A percentile compares a stretch with the other conserved stretches of the same genome.
Evolutionary conservation across 352 stramenopile genomes (phyloP).

Genomic region (Phytophthora vignae): DNA sequence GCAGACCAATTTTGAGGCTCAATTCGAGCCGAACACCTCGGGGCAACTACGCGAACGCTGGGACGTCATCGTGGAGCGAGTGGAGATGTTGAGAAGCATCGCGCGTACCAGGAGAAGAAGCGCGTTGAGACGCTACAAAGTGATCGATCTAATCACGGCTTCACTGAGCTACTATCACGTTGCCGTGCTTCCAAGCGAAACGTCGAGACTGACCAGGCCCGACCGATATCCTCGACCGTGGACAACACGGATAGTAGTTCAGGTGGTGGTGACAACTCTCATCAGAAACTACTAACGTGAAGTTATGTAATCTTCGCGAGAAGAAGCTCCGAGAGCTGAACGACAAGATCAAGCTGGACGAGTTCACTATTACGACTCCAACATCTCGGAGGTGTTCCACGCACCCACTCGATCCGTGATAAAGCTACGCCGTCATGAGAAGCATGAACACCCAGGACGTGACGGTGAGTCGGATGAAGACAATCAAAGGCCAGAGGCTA

Average conservation of each 20-base stretch:
- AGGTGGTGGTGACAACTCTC: no score
- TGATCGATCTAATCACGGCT: conserved; percentile 41
- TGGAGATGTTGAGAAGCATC: conserved; percentile 60
- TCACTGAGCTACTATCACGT: conserved; percentile 12
- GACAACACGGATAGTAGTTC: neutral
- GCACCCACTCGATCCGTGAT: conserved; percentile 51
- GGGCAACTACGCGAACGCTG: conserved; percentile 73
- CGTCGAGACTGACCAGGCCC: neutral
- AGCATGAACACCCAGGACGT: neutral
- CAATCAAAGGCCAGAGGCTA: neutral
- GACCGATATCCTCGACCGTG: neutral
- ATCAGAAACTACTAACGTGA: conserved; percentile 1
- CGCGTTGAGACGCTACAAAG: conserved; percentile 37
- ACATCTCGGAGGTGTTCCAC: conserved; percentile 65
- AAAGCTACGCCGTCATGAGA: conserved; percentile 28
- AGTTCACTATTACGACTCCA: conserved; percentile 70
- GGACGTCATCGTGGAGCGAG: conserved; percentile 60
- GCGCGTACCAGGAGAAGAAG: conserved; percentile 63
- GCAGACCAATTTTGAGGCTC: conserved; percentile 48
- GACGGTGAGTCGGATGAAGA: neutral
- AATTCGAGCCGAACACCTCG: conserved; percentile 63
- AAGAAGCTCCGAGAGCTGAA: conserved; percentile 69
- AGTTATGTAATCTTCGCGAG: conserved; percentile 57
- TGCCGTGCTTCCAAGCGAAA: neutral
- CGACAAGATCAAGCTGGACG: conserved; percentile 55